These are phyloP conservation scores for Monosporascus sp. DNA, from an alignment of 2,329 filamentous ascomycete genomes.

Conservation along the genomic window DNA sequence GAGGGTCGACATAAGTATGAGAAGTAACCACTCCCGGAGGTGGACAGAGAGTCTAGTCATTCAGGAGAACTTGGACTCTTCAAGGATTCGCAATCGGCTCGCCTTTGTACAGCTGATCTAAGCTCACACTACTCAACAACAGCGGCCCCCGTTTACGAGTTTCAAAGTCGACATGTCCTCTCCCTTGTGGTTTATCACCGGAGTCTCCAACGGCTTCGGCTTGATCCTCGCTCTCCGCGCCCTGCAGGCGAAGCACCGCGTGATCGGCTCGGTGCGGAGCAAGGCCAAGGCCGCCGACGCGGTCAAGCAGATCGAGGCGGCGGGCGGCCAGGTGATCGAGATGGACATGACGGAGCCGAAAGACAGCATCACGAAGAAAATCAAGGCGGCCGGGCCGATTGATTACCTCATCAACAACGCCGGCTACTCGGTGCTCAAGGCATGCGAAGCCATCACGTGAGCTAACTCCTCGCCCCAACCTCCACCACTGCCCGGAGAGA, in stretches of 20 bases:
- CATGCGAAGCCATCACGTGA: conserved; percentile 20
- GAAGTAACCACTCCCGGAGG: too few species aligned
- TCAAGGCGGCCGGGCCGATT: conserved; percentile 20
- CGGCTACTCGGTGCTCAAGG: conserved; percentile 19
- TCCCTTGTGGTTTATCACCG: conserved; percentile 24
- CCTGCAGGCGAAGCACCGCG: conserved; percentile 25
- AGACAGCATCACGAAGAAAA: conserved; percentile 19
- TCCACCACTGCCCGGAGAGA: neutral
- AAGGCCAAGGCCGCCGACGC: conserved; percentile 16
- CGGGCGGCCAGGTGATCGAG: conserved; percentile 23
- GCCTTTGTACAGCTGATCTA: too few species aligned
- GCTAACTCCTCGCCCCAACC: neutral
- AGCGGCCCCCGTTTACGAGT: too few species aligned
- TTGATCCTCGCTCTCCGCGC: conserved; percentile 22
- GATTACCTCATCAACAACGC: conserved; percentile 27
- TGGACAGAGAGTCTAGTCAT: too few species aligned
- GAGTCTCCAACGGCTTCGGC: conserved; percentile 30
- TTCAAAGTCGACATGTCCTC: too few species aligned
- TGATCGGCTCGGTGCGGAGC: conserved; percentile 27
- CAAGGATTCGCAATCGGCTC: too few species aligned
- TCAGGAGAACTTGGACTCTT: too few species aligned
- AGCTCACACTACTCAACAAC: too few species aligned
- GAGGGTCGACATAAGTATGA: too few species aligned
- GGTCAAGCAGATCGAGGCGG: conserved; percentile 20
- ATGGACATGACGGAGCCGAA: conserved; percentile 26